phyloP scores from a whole-genome alignment of 2,329 filamentous ascomycete genomes.

The Thielaviopsis ethacetica region DNA sequence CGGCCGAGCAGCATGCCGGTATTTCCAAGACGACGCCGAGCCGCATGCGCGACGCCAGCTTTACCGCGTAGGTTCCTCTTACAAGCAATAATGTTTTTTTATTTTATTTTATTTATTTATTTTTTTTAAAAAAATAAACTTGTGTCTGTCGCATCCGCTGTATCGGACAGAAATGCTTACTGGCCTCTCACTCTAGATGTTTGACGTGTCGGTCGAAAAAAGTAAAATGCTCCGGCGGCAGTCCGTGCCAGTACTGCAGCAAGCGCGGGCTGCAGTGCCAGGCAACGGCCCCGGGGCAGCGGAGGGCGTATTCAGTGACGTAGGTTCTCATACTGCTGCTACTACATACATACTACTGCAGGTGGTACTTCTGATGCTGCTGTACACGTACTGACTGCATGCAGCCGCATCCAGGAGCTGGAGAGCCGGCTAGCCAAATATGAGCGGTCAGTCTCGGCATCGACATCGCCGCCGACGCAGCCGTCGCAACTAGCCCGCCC shows the following conservation, averaged over 20 bases:
- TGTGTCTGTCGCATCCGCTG: too few relatives aligned
- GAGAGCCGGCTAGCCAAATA: conserved; percentile 13
- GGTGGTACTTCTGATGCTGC: neutral
- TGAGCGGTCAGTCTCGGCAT: conserved; percentile 7
- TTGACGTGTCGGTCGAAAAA: conserved; percentile 12
- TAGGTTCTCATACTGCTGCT: conserved; percentile 5
- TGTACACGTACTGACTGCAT: neutral
- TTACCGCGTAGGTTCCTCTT: conserved; percentile 27
- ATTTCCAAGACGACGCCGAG: conserved; percentile 26
- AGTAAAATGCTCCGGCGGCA: conserved; percentile 11
- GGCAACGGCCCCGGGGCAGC: conserved; percentile 8
- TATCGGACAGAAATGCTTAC: neutral
- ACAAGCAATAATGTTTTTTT: conserved; percentile 2
- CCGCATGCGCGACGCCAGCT: conserved; percentile 31
- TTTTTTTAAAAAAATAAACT: neutral
- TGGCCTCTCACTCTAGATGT: conserved; percentile 7
- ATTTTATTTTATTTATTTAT: conserved; percentile 18
- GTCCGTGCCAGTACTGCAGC: conserved; percentile 10
- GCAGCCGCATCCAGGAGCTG: conserved; percentile 13
- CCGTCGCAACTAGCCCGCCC: too few relatives aligned
- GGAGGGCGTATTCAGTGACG: conserved; percentile 11
- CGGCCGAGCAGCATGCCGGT: conserved; percentile 18
- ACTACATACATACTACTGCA: too few relatives aligned
- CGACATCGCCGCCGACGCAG: neutral
- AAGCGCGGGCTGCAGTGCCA: conserved; percentile 10